Evolutionary conservation across 2,329 filamentous ascomycete species (phyloP).

Genomic region (Dothistroma pini): DNA sequence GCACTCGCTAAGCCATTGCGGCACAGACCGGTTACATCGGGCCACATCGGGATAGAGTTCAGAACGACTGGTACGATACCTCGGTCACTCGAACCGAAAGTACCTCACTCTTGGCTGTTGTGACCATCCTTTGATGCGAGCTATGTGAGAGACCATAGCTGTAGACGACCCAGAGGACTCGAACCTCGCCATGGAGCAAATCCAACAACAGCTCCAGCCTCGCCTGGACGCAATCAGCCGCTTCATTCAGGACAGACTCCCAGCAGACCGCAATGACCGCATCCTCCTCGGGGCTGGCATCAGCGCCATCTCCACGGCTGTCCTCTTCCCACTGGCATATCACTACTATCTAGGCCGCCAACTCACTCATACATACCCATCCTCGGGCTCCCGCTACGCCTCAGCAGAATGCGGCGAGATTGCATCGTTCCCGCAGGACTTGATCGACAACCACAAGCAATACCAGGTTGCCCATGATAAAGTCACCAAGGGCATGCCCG

Average conservation of each 20-base stretch:
- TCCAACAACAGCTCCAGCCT: slow-evolving; percentile 13
- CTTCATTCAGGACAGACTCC: slow-evolving; percentile 13
- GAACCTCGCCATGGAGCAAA: slow-evolving; percentile 6
- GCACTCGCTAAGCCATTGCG: neutral
- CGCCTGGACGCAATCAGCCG: slow-evolving; percentile 8
- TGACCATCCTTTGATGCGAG: neutral
- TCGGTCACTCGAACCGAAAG: neutral
- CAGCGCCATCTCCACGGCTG: slow-evolving; percentile 17
- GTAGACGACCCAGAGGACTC: neutral
- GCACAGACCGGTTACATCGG: neutral
- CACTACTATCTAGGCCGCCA: slow-evolving; percentile 21
- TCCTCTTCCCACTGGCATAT: slow-evolving; percentile 17
- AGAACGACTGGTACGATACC: neutral
- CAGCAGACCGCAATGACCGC: slow-evolving; percentile 18
- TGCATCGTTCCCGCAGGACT: slow-evolving; percentile 14
- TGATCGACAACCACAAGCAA: slow-evolving; percentile 18
- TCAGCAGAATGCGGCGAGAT: slow-evolving; percentile 22
- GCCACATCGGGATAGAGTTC: neutral
- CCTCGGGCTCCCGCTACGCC: slow-evolving; percentile 15
- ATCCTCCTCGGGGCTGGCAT: slow-evolving; percentile 18
- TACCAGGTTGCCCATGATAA: slow-evolving; percentile 22
- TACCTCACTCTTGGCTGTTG: neutral
- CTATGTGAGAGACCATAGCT: neutral
- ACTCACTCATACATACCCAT: slow-evolving; percentile 19
- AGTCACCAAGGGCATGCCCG: slow-evolving; percentile 17